phyloP scores from a whole-genome alignment of 768 basidiomycete genomes.

The Tylopilus intermedius region DNA sequence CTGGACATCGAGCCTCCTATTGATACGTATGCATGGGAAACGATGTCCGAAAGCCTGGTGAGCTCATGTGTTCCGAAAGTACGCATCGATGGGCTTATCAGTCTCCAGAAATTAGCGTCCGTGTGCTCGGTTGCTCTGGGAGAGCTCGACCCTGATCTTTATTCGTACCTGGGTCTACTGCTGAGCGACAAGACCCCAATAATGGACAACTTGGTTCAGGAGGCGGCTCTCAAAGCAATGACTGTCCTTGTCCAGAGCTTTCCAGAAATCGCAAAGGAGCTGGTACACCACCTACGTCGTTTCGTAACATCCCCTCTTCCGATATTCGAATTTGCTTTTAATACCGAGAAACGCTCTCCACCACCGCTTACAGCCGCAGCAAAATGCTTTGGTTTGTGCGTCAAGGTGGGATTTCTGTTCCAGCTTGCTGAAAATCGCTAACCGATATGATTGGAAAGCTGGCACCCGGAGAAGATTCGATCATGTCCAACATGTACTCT shows the following conservation, averaged over 20 bases:
- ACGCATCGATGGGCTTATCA: neutral
- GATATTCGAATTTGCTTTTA: slow-evolving; percentile 84
- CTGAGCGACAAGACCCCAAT: slow-evolving; percentile 79
- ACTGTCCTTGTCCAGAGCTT: slow-evolving; percentile 86
- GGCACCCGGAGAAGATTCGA: slow-evolving; percentile 80
- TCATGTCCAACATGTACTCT: slow-evolving; percentile 96
- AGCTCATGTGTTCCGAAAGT: slow-evolving; percentile 18
- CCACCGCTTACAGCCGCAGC: slow-evolving; percentile 81
- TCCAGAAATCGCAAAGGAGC: slow-evolving; percentile 66
- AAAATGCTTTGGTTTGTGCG: slow-evolving; percentile 84
- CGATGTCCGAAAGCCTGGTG: slow-evolving; percentile 86
- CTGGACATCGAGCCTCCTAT: slow-evolving; percentile 74
- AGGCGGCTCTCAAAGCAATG: slow-evolving; percentile 83
- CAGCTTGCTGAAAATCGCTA: neutral
- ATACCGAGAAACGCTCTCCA: slow-evolving; percentile 65
- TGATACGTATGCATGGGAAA: slow-evolving; percentile 91
- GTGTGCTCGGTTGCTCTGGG: slow-evolving; percentile 71
- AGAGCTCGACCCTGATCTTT: slow-evolving; percentile 64
- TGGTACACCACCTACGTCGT: slow-evolving; percentile 75
- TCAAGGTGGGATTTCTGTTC: slow-evolving; percentile 48
- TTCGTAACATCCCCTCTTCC: slow-evolving; percentile 86
- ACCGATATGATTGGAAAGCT: slow-evolving; percentile 41
- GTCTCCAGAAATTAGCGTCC: slow-evolving; percentile 72
- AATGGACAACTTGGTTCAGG: slow-evolving; percentile 79
- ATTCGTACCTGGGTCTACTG: slow-evolving; percentile 64